A percentile compares a stretch with the other conserved stretches of the same genome.
Evolutionary conservation across 768 basidiomycete species (phyloP).

Genomic region (Mycena alexandri): DNA sequence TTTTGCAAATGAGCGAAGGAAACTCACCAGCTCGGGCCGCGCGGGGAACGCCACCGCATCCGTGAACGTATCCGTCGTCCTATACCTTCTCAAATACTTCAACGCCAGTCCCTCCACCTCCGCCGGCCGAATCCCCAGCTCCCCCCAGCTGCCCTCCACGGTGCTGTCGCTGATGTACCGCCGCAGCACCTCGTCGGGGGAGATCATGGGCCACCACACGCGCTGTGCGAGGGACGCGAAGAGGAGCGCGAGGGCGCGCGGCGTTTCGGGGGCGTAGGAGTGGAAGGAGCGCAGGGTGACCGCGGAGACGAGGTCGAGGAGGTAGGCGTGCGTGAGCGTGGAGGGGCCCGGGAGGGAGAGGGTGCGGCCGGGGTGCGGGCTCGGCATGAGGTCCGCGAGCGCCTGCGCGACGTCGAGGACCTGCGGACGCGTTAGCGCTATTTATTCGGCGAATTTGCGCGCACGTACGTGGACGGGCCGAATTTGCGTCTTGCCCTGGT

Average conservation of each 20-base stretch:
- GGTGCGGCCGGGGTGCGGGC: slow-evolving; percentile 73
- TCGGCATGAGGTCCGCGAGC: slow-evolving; percentile 79
- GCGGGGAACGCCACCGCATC: slow-evolving; percentile 36
- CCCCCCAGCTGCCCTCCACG: slow-evolving; percentile 84
- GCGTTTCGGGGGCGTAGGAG: slow-evolving; percentile 79
- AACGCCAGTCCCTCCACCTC: slow-evolving; percentile 90
- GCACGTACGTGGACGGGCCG: slow-evolving; percentile 88
- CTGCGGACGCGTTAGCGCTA: slow-evolving; percentile 53
- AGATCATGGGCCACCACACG: slow-evolving; percentile 93
- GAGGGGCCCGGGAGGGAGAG: slow-evolving; percentile 91
- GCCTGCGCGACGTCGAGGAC: slow-evolving; percentile 96
- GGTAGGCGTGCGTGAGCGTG: slow-evolving; percentile 84
- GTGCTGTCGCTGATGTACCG: slow-evolving; percentile 88
- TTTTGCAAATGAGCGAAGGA: not conserved
- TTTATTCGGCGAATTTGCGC: slow-evolving; percentile 21
- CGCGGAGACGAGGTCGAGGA: slow-evolving; percentile 81
- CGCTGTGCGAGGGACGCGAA: slow-evolving; percentile 73
- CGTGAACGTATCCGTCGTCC: slow-evolving; percentile 79
- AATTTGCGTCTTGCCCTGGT: slow-evolving; percentile 86
- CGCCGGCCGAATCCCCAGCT: slow-evolving; percentile 83
- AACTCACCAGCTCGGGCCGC: slow-evolving; percentile 32
- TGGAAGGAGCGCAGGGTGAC: slow-evolving; percentile 80
- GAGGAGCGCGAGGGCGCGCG: slow-evolving; percentile 75
- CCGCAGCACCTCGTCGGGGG: slow-evolving; percentile 91
- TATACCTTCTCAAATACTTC: slow-evolving; percentile 89